Percentiles rank a stretch among this genome's conserved stretches.
Conservation (phyloP, 148 eudicot species). For the Spergularia marina region DNA sequence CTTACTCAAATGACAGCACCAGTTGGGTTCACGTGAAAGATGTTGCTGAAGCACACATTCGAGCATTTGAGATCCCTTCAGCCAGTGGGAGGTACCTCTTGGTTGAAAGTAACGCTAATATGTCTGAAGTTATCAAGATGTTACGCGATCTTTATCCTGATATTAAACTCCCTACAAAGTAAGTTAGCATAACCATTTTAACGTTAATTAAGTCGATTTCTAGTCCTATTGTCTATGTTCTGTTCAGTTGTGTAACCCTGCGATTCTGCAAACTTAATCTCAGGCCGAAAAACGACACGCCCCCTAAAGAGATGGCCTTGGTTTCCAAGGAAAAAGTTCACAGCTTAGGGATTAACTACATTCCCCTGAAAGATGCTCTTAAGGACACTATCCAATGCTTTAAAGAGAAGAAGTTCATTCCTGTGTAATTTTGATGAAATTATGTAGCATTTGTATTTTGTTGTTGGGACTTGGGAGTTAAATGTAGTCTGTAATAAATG, state of each 20-base stretch:
- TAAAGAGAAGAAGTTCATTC: conserved; percentile 51
- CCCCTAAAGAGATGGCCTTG: conserved; percentile 33
- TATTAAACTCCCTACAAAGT: conserved; percentile 60
- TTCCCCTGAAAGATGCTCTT: conserved; percentile 41
- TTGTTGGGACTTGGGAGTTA: no score
- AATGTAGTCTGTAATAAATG: no score
- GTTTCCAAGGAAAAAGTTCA: conserved; percentile 49
- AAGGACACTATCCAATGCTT: conserved; percentile 67
- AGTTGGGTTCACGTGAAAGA: conserved; percentile 62
- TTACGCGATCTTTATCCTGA: conserved; percentile 54
- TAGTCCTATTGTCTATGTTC: background rate
- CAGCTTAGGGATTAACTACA: conserved; percentile 56
- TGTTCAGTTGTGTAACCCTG: background rate
- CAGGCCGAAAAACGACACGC: conserved; percentile 63
- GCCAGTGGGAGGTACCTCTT: conserved; percentile 53
- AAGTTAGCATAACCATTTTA: conserved; percentile 21
- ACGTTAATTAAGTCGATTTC: background rate
- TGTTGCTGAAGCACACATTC: conserved; percentile 58
- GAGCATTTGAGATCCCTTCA: conserved; percentile 52
- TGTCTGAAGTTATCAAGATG: conserved; percentile 46
- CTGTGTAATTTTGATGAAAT: background rate
- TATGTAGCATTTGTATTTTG: no score
- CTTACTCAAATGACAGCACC: conserved; percentile 37
- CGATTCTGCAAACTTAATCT: background rate
- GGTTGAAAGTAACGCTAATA: conserved; percentile 46